Conservation (phyloP, 371 early-diverging fungal species). For the Mucor irregularis region DNA sequence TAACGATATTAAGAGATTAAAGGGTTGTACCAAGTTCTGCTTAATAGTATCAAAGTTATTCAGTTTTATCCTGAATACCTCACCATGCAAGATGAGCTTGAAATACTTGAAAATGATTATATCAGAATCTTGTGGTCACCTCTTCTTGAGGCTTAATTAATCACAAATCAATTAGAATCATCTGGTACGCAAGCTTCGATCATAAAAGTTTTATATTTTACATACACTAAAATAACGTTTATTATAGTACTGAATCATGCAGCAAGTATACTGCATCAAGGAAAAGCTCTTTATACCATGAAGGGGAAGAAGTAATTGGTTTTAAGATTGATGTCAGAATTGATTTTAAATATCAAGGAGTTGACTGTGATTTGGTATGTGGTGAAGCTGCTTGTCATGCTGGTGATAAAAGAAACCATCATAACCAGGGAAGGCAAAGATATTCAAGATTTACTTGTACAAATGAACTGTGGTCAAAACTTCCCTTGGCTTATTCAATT, state of each 20-base stretch:
- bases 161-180: background rate
- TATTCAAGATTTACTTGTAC: too few species aligned
- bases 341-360: background rate
- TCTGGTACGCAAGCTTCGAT: background rate
- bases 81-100: too few species aligned
- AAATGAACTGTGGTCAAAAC: too few species aligned
- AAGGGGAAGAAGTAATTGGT: background rate
- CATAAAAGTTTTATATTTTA: background rate
- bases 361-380: background rate
- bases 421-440: too few species aligned
- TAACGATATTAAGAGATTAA: too few species aligned
- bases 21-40: too few species aligned
- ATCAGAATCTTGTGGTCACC: too few species aligned
- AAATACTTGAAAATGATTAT: too few species aligned
- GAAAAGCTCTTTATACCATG: background rate
- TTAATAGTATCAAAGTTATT: too few species aligned
- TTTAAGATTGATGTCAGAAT: background rate
- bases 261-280: background rate
- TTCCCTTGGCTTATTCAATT: too few species aligned
- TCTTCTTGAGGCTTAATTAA: too few species aligned
- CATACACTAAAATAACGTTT: background rate
- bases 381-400: background rate
- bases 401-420: background rate
- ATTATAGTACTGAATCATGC: background rate
- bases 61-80: too few species aligned